Conservation (phyloP, 2,329 filamentous ascomycete species). For the Aspergillus quadricinctus region DNA sequence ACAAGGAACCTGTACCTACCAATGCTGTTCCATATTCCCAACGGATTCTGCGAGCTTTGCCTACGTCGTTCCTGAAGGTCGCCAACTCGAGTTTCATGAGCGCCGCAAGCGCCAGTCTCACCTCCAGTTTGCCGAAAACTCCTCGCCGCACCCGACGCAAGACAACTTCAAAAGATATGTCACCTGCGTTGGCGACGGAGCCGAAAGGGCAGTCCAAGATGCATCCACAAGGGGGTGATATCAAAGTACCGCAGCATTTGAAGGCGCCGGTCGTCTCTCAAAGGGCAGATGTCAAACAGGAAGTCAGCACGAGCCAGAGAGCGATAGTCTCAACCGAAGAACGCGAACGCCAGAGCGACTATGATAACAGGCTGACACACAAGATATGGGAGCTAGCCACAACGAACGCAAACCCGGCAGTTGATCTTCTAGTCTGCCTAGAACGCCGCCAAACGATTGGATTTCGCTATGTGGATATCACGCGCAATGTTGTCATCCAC, state of each 20-base stretch:
- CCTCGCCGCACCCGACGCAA: slow-evolving; percentile 59
- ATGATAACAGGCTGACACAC: slow-evolving; percentile 82
- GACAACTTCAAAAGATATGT: slow-evolving; percentile 35
- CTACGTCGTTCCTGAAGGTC: slow-evolving; percentile 84
- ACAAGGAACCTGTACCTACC: slow-evolving; percentile 69
- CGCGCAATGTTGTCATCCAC: slow-evolving; percentile 83
- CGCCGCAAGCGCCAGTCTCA: slow-evolving; percentile 81
- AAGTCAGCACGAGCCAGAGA: slow-evolving; percentile 4
- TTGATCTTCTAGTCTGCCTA: slow-evolving; percentile 86
- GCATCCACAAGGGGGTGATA: slow-evolving; percentile 17
- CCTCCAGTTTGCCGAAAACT: slow-evolving; percentile 68
- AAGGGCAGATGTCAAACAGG: slow-evolving; percentile 11
- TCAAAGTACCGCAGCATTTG: slow-evolving; percentile 12
- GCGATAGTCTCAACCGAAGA: slow-evolving; percentile 24
- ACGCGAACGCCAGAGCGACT: slow-evolving; percentile 45
- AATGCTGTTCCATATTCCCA: slow-evolving; percentile 89
- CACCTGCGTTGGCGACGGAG: slow-evolving; percentile 47
- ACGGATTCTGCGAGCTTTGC: slow-evolving; percentile 81
- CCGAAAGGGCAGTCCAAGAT: slow-evolving; percentile 32
- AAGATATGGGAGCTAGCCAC: slow-evolving; percentile 94
- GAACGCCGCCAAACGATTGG: slow-evolving; percentile 88
- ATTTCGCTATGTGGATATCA: slow-evolving; percentile 96
- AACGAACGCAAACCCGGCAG: slow-evolving; percentile 84
- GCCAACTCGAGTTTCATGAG: slow-evolving; percentile 96
- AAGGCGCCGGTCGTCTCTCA: slow-evolving; percentile 16